phyloP scores from a whole-genome alignment of 805 yeast genomes.

The Teunomyces stri region DNA sequence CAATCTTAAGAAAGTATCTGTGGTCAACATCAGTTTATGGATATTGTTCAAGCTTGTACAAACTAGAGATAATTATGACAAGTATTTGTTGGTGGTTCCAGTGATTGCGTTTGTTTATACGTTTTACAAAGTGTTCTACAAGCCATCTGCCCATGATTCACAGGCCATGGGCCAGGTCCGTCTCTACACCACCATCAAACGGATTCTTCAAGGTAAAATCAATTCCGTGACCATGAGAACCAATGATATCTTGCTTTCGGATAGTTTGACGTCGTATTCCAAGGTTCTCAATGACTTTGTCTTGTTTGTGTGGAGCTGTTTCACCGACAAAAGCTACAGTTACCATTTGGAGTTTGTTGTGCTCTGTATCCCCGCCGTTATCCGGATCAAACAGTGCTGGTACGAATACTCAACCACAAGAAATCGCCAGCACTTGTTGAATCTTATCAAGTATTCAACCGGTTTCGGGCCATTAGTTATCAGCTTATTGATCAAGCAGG shows the following conservation, averaged over 20 bases:
- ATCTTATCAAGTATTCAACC: conserved; percentile 72
- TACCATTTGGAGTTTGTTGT: conserved; percentile 28
- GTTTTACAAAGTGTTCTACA: conserved; percentile 31
- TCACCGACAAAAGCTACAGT: conserved; percentile 25
- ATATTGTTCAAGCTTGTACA: conserved; percentile 16
- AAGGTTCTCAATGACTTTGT: conserved; percentile 72
- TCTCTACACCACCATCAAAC: conserved; percentile 45
- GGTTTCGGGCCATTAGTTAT: conserved; percentile 43
- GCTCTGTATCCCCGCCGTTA: conserved; percentile 58
- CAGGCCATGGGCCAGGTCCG: conserved; percentile 40
- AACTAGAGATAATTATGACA: background rate
- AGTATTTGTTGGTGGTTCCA: conserved; percentile 24
- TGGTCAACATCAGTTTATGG: conserved; percentile 22
- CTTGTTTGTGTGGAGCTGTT: conserved; percentile 46
- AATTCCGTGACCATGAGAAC: conserved; percentile 56
- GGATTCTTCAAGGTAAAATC: conserved; percentile 60
- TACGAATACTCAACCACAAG: conserved; percentile 57
- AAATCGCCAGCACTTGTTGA: conserved; percentile 58
- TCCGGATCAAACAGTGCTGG: conserved; percentile 81
- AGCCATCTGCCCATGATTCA: conserved; percentile 18
- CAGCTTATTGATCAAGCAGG: conserved; percentile 24
- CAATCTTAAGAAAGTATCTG: conserved; percentile 26
- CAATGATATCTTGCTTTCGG: conserved; percentile 81
- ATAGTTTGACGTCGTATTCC: conserved; percentile 78
- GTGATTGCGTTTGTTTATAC: conserved; percentile 20